Base-by-base conservation (phyloP, 768 basidiomycete species). In the Gymnopilus junonius region DNA sequence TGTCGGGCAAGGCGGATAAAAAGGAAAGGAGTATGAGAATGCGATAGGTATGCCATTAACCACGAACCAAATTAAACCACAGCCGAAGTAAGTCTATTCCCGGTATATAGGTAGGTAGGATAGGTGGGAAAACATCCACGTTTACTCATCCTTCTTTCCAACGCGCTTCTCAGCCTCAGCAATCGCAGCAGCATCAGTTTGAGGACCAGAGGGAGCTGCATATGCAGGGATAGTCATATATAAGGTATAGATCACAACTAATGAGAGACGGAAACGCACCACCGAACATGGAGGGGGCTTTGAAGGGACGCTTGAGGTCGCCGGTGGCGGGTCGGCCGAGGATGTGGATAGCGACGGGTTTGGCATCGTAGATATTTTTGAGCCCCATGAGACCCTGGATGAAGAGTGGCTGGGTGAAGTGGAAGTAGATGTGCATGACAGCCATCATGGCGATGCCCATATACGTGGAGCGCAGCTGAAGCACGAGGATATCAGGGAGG, bases 361-460 rank as follows among this genome's bases (percentile, higher is more conserved):
- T 94, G 61, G 92, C 89, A 71, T 98, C 96, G 76, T 91, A 93
- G 29, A 96, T 76, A 45, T 83, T 85, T 82, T 99, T 99, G 71
- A 97, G 61, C n/a, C 93, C 93, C 94, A 97, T 97, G 68, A 99
- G 85, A 12, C 86, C 86, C 76, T 98, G 97, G 67, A 98, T 91
- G 79, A 98, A 97, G 67, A 99, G 87, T 7, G 97, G 97, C 73
- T 97, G 96, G 7, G 95, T 96, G 85, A 93, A 98, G 74, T 92
- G 88, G 80, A 99, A 82, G 85, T 98, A 99, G 56, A 91, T 64
- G 80, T 99, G 97, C 82, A 98, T 88, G 83, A 95, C 90, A 62
- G 72, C 83, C 92, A 96, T 95, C 90, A 94, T 93, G 54, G 88
- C 90, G 70, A 94, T 76, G 65, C 91, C 90, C 76, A 87, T 85